Conservation (phyloP, 805 yeast genomes). For the Saccharomyces mikatae region DNA sequence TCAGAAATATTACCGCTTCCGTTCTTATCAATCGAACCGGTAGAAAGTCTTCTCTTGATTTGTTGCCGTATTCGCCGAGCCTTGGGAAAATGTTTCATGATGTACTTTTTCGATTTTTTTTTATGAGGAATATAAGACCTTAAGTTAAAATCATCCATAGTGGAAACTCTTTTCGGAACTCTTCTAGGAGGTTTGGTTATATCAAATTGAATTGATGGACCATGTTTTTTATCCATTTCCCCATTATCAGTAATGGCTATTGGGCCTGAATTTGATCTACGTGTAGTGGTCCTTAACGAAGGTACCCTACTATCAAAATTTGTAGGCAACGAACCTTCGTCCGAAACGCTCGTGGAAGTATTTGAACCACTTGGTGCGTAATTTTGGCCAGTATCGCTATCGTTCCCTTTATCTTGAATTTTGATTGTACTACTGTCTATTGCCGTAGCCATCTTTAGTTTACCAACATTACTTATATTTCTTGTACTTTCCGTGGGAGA, state of each 20-base stretch:
- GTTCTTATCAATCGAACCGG: slow-evolving; percentile 11
- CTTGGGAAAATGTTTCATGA: slow-evolving; percentile 13
- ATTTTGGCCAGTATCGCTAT: not conserved
- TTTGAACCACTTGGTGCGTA: not conserved
- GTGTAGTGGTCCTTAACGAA: not conserved
- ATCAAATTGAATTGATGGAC: slow-evolving; percentile 26
- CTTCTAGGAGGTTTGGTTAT: slow-evolving; percentile 20
- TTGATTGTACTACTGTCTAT: slow-evolving; percentile 2
- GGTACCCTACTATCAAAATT: not conserved
- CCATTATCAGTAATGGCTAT: not conserved
- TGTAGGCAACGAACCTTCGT: not conserved
- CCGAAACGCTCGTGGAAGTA: not conserved
- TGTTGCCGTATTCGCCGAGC: slow-evolving; percentile 15
- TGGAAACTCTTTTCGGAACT: slow-evolving; percentile 2
- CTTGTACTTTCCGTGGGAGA: slow-evolving; percentile 42
- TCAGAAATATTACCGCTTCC: not conserved
- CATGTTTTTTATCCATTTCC: slow-evolving; percentile 2
- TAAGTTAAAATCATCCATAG: not conserved
- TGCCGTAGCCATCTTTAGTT: slow-evolving; percentile 5
- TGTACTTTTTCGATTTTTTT: slow-evolving; percentile 2
- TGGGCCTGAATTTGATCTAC: not conserved
- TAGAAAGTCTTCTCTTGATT: slow-evolving; percentile 15
- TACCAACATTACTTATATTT: not conserved
- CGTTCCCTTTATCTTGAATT: not conserved
- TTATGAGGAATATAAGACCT: not conserved